A percentile compares a stretch with the other conserved stretches of the same genome.
These are phyloP conservation scores for Annona squamosa DNA, from an alignment of 164 flowering plant species.

Conservation along the genomic window DNA sequence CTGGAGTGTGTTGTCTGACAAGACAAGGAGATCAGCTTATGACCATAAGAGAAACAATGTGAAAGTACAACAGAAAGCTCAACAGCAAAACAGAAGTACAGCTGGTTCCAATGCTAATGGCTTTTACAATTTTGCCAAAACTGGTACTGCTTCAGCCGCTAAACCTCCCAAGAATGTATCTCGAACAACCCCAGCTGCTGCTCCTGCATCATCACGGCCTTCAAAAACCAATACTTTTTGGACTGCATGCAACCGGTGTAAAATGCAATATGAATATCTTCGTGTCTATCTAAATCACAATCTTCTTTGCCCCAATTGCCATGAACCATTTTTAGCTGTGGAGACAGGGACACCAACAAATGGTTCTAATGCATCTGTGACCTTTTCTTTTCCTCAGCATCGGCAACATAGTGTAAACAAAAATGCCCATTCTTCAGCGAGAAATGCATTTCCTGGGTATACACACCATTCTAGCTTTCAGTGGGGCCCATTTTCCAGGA, in stretches of 20 bases:
- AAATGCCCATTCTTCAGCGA: conserved; percentile 19
- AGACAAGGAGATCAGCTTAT: conserved; percentile 41
- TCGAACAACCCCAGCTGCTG: conserved; percentile 11
- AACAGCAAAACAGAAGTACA: conserved; percentile 24
- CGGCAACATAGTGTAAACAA: conserved; percentile 17
- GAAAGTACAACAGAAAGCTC: conserved; percentile 6
- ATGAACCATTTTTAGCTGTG: conserved; percentile 48
- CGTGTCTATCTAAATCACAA: conserved; percentile 50
- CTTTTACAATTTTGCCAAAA: conserved; percentile 27
- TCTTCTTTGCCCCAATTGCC: conserved; percentile 59
- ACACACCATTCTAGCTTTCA: conserved; percentile 29
- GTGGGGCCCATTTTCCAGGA: conserved; percentile 50
- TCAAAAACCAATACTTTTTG: conserved; percentile 46
- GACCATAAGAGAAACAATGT: conserved; percentile 48
- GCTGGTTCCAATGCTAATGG: conserved; percentile 31
- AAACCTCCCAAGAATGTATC: conserved; percentile 27
- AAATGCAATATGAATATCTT: conserved; percentile 66
- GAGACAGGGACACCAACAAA: conserved; percentile 37
- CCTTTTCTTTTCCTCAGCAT: conserved; percentile 5
- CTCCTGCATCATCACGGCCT: conserved; percentile 22
- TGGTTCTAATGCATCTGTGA: conserved; percentile 23
- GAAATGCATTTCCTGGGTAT: conserved; percentile 19
- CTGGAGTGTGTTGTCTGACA: conserved; percentile 82
- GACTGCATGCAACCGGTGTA: conserved; percentile 65
- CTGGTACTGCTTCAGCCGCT: conserved; percentile 8